Conservation (phyloP, 306 rosid genomes). For the Corylus americana region DNA sequence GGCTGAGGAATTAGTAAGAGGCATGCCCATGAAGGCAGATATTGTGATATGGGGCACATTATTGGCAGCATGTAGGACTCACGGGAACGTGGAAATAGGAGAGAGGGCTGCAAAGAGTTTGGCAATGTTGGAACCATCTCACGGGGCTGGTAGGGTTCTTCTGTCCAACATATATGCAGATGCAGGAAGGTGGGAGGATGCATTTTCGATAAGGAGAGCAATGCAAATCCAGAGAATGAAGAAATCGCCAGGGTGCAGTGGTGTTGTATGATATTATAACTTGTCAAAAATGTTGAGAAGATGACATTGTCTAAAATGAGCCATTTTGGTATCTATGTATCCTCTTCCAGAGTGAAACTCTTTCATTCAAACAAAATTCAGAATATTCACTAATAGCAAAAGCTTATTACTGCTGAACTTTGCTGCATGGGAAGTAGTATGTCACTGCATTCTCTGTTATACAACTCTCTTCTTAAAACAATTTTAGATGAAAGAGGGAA, state of each 20-base stretch:
- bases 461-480: slow-evolving; percentile 6
- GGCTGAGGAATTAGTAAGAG: slow-evolving; percentile 63
- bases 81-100: slow-evolving; percentile 72
- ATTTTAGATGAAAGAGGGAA: slow-evolving; percentile 14
- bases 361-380: not conserved
- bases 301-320: not conserved
- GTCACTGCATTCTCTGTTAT: not conserved
- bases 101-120: slow-evolving; percentile 75
- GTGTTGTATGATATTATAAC: slow-evolving; percentile 44
- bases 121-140: slow-evolving; percentile 65
- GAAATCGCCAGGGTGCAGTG: slow-evolving; percentile 74
- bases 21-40: slow-evolving; percentile 88
- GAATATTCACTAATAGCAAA: not conserved
- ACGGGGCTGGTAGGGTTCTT: slow-evolving; percentile 80
- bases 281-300: not conserved
- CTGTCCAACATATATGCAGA: slow-evolving; percentile 79
- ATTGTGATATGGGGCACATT: slow-evolving; percentile 86
- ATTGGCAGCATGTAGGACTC: slow-evolving; percentile 82
- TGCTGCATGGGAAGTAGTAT: not conserved
- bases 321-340: not conserved
- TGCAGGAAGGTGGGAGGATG: slow-evolving; percentile 87
- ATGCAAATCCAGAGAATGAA: slow-evolving; percentile 50
- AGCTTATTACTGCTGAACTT: not conserved
- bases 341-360: not conserved
- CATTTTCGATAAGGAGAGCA: slow-evolving; percentile 57